Conservation (phyloP, 768 basidiomycete species). For the Calocybe cyanea region DNA sequence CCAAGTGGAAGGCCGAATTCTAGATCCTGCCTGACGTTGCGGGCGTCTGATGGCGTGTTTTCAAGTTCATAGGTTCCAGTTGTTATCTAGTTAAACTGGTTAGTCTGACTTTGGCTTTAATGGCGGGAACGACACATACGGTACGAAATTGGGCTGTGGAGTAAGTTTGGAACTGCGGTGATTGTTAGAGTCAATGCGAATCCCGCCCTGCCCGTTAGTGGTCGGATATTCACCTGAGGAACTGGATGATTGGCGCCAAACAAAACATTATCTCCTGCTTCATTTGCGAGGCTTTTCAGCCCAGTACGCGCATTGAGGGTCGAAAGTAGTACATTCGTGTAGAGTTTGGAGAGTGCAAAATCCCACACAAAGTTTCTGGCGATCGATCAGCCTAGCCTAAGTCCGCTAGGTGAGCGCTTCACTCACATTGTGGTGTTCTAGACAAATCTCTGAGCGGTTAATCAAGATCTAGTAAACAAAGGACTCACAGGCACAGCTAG, state of each 20-base stretch:
- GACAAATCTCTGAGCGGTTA: no score
- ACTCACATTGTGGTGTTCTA: slow-evolving; percentile 24
- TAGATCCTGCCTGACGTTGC: background rate
- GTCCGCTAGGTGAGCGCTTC: no score
- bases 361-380: slow-evolving; percentile 27
- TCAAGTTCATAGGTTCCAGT: slow-evolving; percentile 8
- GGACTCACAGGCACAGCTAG: slow-evolving; percentile 32
- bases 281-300: slow-evolving; percentile 14
- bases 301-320: slow-evolving; percentile 19
- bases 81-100: background rate
- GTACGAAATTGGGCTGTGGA: slow-evolving; percentile 4
- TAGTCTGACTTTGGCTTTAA: background rate
- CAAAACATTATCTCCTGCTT: slow-evolving; percentile 13
- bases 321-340: slow-evolving; percentile 22
- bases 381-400: background rate
- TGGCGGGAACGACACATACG: background rate
- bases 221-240: slow-evolving; percentile 4
- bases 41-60: background rate
- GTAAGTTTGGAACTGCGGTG: background rate
- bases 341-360: slow-evolving; percentile 24
- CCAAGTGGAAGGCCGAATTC: background rate
- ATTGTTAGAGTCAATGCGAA: no score
- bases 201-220: no score
- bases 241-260: slow-evolving; percentile 9
- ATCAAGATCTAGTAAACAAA: background rate